These are phyloP conservation scores for Hypoxylon sp. DNA, from an alignment of 2,329 filamentous ascomycete species.

Conservation along the genomic window DNA sequence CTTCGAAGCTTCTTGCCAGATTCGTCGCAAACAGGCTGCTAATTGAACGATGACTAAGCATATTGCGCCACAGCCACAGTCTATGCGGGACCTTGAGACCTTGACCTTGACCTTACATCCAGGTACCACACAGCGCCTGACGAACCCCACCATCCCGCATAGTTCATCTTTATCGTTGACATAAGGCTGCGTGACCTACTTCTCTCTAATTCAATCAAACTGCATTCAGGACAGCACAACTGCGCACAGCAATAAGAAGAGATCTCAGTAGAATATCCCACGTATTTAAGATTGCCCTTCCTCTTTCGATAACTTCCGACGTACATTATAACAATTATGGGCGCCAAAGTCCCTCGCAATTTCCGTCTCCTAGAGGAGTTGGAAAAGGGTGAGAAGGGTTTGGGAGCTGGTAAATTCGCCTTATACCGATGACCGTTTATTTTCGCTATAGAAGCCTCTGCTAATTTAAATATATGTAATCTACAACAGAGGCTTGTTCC, in stretches of 20 bases:
- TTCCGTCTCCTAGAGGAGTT: slow-evolving; percentile 97
- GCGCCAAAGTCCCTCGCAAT: slow-evolving; percentile 89
- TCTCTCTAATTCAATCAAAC: background rate
- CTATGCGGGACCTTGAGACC: slow-evolving; percentile 6
- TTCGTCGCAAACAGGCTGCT: slow-evolving; percentile 39
- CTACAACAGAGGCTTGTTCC: slow-evolving; percentile 85
- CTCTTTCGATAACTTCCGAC: background rate
- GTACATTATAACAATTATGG: slow-evolving; percentile 41
- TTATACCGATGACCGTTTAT: slow-evolving; percentile 12
- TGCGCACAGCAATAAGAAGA: background rate
- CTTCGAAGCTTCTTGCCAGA: slow-evolving; percentile 53
- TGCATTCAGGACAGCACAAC: slow-evolving; percentile 3
- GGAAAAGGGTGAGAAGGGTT: slow-evolving; percentile 98
- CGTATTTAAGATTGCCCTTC: background rate
- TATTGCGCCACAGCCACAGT: background rate
- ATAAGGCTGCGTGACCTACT: slow-evolving; percentile 28
- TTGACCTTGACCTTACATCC: no score
- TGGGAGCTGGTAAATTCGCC: slow-evolving; percentile 79
- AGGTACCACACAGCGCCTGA: slow-evolving; percentile 12
- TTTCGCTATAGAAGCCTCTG: background rate
- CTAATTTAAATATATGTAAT: slow-evolving; percentile 2
- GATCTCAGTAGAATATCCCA: no score
- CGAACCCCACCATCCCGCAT: slow-evolving; percentile 50
- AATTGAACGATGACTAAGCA: slow-evolving; percentile 42
- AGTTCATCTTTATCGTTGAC: slow-evolving; percentile 24